Evolutionary conservation across 768 basidiomycete genomes (phyloP), one percentile per base, ranked within the genome.

Genomic region (Hypsizygus marmoreus): DNA sequence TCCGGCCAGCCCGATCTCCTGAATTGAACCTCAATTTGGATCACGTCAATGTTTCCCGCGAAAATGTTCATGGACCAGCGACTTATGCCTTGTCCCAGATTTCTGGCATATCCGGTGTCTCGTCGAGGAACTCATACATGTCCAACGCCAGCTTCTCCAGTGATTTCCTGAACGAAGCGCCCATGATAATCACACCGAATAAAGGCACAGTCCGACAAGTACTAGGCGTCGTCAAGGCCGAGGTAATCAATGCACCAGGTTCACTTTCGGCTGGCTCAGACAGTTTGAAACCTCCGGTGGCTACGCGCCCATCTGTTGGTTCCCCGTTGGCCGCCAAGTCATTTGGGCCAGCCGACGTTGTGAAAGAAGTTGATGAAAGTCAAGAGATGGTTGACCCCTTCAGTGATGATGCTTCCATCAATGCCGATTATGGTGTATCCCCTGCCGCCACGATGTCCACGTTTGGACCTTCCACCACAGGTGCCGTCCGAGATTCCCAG

Each of bases 81-180:
- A 56, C 53, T 24, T 72, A 71, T 47, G 70, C 77, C 17, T 64
- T 59, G 9, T 86, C 86, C 6, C 73, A 74, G 26, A 65, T 67
- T 36, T 86, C 88, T 2, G 80, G 74, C 16, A 58, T 77, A 12
- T 77, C 82, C 12, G 79, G 66, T 23, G 63, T 72, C 17, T 72
- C 73, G 4, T 80, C 81, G 25, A 72, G 85, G 51, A 73, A 79
- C 45, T 91, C 90, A 14, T 88, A 77, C 67, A 79, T 86, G 74
- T 85, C 88, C 22, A 80, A 75, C 32, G 84, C 83, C 31, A 89
- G 85, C 58, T 88, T 77, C 60, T 75, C 84, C 12, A 90, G 86
- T 57, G 89, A 91, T 55, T 77, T 91, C 68, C 69, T 91, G 49
- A 82, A 84, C 56, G 89, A 91, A 61, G 82, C 86, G 1, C 88